A percentile compares a stretch with the other conserved stretches of the same genome.
Conservation (phyloP, 1,284 basidiomycete genomes). For the Pterulicium gracile region DNA sequence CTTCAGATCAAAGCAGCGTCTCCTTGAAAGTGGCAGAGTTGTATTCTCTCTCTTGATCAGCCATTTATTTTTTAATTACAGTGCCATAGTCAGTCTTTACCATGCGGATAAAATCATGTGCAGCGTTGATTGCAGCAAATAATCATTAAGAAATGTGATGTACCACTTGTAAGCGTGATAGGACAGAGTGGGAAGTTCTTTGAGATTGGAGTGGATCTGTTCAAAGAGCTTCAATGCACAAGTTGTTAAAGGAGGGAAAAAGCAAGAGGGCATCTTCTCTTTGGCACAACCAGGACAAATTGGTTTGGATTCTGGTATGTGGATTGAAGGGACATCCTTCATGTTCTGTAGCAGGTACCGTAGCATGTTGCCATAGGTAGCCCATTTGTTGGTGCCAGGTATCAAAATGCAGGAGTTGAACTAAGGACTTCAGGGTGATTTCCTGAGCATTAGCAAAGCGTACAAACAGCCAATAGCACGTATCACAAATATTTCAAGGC, state of each 20-base stretch:
- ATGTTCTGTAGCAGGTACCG: constrained; percentile 7
- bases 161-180: constrained; percentile 17
- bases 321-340: constrained; percentile 9
- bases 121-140: constrained; percentile 1
- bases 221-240: constrained; percentile 12
- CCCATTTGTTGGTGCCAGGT: constrained; percentile 9
- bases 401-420: constrained; percentile 3
- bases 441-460: neutral
- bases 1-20: constrained; percentile 10
- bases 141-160: constrained; percentile 20
- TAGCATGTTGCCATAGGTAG: constrained; percentile 10
- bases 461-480: neutral
- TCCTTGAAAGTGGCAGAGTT: constrained; percentile 8
- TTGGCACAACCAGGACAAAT: constrained; percentile 16
- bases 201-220: constrained; percentile 17
- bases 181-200: constrained; percentile 12
- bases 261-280: constrained; percentile 14
- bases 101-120: constrained; percentile 8
- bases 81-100: constrained; percentile 15
- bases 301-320: constrained; percentile 7
- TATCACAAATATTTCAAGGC: neutral
- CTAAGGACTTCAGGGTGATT: neutral
- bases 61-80: constrained; percentile 10
- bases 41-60: constrained; percentile 15
- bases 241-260: constrained; percentile 10